Conservation (phyloP, 2,329 filamentous ascomycete genomes). For the Boeremia exigua region DNA sequence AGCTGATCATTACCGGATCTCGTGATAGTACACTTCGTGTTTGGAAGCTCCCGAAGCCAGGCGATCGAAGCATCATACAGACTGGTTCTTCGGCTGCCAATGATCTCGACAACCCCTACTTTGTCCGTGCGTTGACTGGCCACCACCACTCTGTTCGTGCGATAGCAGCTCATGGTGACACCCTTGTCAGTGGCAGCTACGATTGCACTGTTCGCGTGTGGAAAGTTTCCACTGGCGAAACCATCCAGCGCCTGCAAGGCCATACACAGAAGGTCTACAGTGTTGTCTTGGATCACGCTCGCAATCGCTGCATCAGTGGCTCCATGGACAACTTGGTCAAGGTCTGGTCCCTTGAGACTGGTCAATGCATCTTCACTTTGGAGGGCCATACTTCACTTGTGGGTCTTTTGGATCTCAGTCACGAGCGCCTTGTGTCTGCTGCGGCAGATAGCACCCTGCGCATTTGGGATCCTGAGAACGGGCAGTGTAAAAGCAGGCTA, state of each 20-base stretch:
- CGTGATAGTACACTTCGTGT: slow-evolving; percentile 92
- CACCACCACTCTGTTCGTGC: slow-evolving; percentile 94
- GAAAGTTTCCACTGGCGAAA: slow-evolving; percentile 95
- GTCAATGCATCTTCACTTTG: slow-evolving; percentile 82
- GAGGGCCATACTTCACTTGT: slow-evolving; percentile 94
- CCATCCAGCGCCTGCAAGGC: slow-evolving; percentile 80
- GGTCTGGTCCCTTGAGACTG: slow-evolving; percentile 93
- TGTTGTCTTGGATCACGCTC: slow-evolving; percentile 88
- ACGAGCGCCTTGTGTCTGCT: slow-evolving; percentile 90
- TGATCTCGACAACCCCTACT: slow-evolving; percentile 87
- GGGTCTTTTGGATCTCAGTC: slow-evolving; percentile 85
- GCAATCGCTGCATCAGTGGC: slow-evolving; percentile 94
- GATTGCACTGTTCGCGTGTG: slow-evolving; percentile 94
- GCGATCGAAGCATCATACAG: slow-evolving; percentile 79
- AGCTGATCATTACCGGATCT: slow-evolving; percentile 95
- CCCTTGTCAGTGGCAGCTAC: slow-evolving; percentile 95
- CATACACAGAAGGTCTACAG: slow-evolving; percentile 96
- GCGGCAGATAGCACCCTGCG: slow-evolving; percentile 93
- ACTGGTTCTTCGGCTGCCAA: slow-evolving; percentile 75
- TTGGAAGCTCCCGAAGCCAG: slow-evolving; percentile 87
- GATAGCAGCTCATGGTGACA: slow-evolving; percentile 93
- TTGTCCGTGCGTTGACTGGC: slow-evolving; percentile 83
- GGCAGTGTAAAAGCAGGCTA: slow-evolving; percentile 86
- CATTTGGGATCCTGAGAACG: slow-evolving; percentile 95
- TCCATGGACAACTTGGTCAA: slow-evolving; percentile 99